Evolutionary conservation across 106 monocot species (phyloP).

Genomic region (Amphibolis antarctica): DNA sequence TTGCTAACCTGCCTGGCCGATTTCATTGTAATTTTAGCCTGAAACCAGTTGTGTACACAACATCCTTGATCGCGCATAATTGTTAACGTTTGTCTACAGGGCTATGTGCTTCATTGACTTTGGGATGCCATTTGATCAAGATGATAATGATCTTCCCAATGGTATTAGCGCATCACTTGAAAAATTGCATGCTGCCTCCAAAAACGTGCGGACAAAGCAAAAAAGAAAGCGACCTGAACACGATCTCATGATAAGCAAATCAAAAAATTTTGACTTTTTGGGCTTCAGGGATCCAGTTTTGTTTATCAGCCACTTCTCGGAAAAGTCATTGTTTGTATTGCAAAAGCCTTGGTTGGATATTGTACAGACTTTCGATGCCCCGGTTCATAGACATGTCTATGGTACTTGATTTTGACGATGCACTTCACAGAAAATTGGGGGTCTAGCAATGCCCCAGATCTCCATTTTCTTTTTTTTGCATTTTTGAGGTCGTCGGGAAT

Average conservation of each 20-base stretch:
- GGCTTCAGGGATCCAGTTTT: slow-evolving; percentile 53
- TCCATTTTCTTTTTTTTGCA: too few relatives aligned
- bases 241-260: slow-evolving; percentile 10
- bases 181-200: slow-evolving; percentile 11
- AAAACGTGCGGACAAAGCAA: slow-evolving; percentile 23
- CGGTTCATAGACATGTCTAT: slow-evolving; percentile 86
- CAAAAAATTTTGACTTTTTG: slow-evolving; percentile 62
- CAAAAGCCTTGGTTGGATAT: slow-evolving; percentile 85
- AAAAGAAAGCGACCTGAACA: slow-evolving; percentile 32
- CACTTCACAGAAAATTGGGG: too few relatives aligned
- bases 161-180: slow-evolving; percentile 15
- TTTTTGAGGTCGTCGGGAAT: too few relatives aligned
- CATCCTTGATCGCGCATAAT: not conserved
- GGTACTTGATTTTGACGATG: slow-evolving; percentile 38
- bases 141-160: slow-evolving; percentile 27
- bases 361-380: slow-evolving; percentile 48
- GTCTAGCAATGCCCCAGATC: too few relatives aligned
- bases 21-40: too few relatives aligned
- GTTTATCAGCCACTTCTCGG: slow-evolving; percentile 62
- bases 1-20: too few relatives aligned
- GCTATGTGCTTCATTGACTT: slow-evolving; percentile 96
- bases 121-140: slow-evolving; percentile 52
- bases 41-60: too few relatives aligned
- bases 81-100: slow-evolving; percentile 23
- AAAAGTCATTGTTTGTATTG: slow-evolving; percentile 56